Evolutionary conservation across 148 eudicot genomes (phyloP).

Genomic region (Amaranthus cruentus): DNA sequence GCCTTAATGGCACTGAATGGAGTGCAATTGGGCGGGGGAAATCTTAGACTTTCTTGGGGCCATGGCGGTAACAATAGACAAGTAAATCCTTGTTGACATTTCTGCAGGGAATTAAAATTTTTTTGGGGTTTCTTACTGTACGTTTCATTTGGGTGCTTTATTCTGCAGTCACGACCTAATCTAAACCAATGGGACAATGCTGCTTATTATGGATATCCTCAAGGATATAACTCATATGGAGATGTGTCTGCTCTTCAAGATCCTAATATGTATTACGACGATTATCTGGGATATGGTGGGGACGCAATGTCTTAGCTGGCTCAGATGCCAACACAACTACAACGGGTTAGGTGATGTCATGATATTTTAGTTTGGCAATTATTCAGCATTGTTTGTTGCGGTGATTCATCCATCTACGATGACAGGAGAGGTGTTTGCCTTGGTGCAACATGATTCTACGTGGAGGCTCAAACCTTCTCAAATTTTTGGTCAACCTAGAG

Average conservation of each 20-base stretch:
- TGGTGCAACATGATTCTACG: background rate
- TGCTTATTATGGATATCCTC: slow-evolving; percentile 74
- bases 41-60: slow-evolving; percentile 92
- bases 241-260: slow-evolving; percentile 74
- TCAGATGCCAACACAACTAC: slow-evolving; percentile 41
- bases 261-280: slow-evolving; percentile 76
- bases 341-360: slow-evolving; percentile 37
- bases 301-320: slow-evolving; percentile 37
- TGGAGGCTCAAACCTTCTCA: background rate
- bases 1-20: slow-evolving; percentile 64
- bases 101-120: background rate
- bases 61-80: slow-evolving; percentile 80
- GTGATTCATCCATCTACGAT: slow-evolving; percentile 4
- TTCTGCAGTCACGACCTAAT: slow-evolving; percentile 56
- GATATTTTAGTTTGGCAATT: background rate
- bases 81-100: slow-evolving; percentile 27
- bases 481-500: background rate
- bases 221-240: slow-evolving; percentile 65
- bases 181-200: slow-evolving; percentile 56
- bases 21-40: slow-evolving; percentile 74
- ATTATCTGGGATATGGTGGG: slow-evolving; percentile 76
- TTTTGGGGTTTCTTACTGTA: background rate
- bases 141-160: slow-evolving; percentile 13
- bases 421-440: background rate
- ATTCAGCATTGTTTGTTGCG: background rate